A percentile compares a stretch with the other conserved stretches of the same genome.
phyloP scores from a whole-genome alignment of 106 monocot genomes.

The Dioscorea alata region DNA sequence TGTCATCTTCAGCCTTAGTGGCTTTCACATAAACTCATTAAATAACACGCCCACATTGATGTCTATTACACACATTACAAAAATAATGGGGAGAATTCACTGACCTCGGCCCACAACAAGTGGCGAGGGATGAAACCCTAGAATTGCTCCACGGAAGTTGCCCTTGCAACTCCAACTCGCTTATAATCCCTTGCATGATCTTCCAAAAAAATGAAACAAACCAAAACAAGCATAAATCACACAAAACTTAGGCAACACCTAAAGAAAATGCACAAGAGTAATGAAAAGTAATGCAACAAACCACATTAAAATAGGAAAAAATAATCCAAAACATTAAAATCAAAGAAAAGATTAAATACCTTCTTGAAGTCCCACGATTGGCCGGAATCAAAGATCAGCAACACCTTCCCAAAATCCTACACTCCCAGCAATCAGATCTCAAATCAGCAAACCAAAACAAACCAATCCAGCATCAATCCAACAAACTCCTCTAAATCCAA shows the following conservation, averaged over 20 bases:
- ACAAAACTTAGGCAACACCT: not conserved
- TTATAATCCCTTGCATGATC: conserved; percentile 99
- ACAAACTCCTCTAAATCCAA: too few relatives aligned
- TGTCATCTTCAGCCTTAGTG: too few relatives aligned
- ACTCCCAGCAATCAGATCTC: not conserved
- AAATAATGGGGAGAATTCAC: not conserved
- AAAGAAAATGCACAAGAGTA: not conserved
- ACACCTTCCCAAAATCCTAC: conserved; percentile 99
- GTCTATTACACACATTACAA: too few relatives aligned
- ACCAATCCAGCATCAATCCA: not conserved
- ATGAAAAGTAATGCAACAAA: too few relatives aligned
- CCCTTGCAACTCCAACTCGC: conserved; percentile 91
- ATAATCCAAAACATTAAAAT: conserved; percentile 1
- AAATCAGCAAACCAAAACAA: not conserved
- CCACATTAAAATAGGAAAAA: not conserved
- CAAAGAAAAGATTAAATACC: conserved; percentile 28
- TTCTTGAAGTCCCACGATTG: conserved; percentile 96
- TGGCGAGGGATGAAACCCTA: conserved; percentile 96
- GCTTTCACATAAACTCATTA: too few relatives aligned
- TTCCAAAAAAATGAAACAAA: conserved; percentile 12
- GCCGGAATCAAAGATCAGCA: conserved; percentile 95
- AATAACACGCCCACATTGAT: too few relatives aligned
- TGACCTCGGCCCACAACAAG: conserved; percentile 94
- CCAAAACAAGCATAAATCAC: conserved; percentile 6
- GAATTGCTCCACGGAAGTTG: conserved; percentile 95